These are phyloP conservation scores for Allium fistulosum DNA, from an alignment of 106 monocot species.

Conservation along the genomic window DNA sequence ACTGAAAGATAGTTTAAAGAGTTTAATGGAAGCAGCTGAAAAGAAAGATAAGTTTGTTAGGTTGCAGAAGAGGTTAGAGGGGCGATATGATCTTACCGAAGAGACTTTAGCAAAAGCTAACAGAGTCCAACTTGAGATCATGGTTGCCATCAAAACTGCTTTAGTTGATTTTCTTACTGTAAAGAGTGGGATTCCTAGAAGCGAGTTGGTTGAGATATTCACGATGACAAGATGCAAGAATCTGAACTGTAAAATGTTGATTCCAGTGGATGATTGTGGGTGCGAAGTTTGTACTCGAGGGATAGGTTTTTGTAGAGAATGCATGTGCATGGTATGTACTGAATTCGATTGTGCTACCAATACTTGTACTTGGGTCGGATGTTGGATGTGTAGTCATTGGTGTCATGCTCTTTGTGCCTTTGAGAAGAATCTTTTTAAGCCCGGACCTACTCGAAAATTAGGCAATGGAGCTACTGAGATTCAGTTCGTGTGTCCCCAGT, in stretches of 20 bases:
- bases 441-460: slow-evolving; percentile 60
- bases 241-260: slow-evolving; percentile 41
- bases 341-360: slow-evolving; percentile 87
- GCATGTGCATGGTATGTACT: slow-evolving; percentile 82
- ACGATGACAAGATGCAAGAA: slow-evolving; percentile 57
- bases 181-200: slow-evolving; percentile 35
- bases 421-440: slow-evolving; percentile 62
- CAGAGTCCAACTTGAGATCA: slow-evolving; percentile 65
- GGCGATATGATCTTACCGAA: slow-evolving; percentile 60
- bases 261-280: slow-evolving; percentile 88
- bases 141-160: slow-evolving; percentile 79
- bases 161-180: slow-evolving; percentile 28
- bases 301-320: slow-evolving; percentile 85
- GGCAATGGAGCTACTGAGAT: slow-evolving; percentile 63
- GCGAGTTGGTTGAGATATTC: slow-evolving; percentile 76
- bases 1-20: slow-evolving; percentile 34
- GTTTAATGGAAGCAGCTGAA: slow-evolving; percentile 17
- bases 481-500: slow-evolving; percentile 87
- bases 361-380: slow-evolving; percentile 96
- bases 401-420: slow-evolving; percentile 88
- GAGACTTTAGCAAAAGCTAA: slow-evolving; percentile 50
- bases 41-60: slow-evolving; percentile 57
- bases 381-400: slow-evolving; percentile 90
- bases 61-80: slow-evolving; percentile 55
- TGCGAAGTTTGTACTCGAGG: slow-evolving; percentile 73